Evolutionary conservation across 1,139 yeast genomes (phyloP), one percentile per base, ranked within the genome.

Genomic region (Suhomyces chickasaworum): DNA sequence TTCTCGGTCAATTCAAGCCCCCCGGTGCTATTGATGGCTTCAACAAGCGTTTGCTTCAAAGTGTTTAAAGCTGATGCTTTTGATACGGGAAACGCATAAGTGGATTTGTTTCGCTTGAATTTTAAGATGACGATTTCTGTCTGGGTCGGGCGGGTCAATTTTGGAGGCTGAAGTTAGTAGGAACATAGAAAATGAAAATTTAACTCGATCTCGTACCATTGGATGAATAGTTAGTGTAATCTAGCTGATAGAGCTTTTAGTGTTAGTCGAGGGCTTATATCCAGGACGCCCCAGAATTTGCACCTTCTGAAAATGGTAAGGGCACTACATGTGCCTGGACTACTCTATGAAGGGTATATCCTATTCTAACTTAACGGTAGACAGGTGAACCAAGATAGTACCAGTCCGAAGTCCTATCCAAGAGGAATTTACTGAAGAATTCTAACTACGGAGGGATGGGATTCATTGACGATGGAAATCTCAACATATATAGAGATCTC

Each of bases 11-110:
- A 44, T 21, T 52, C 45, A 27, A 78, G 50, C 0, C 86, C 86
- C 2, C 85, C 84, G 1, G 81, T 66, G 12, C 61, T 54, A 48
- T 73, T 71, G 34, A 82, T 71, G 23, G 75, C 71, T 2, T 58
- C 55, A 2, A 63, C 59, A 29, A 81, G 62, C 20, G 60, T 53
- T 3, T 50, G 47, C 45, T 68, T 69, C 37, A 81, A 55, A n/a
- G 57, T 60, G 4, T 53, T 50, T 7, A 71, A 40, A 0, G 72
- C 50, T n/a, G 53, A 44, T 12, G 53, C 32, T 17, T 42, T 22
- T 41, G 60, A 65, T 1, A 77, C 48, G 0, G 76, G 66, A 15
- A 80, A 54, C 37, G 77, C 64, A 50, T 76, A 77, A 0, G 84
- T 77, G 17, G 72, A 54, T 42, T 67, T 69, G 9, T 58, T 59